Base-by-base conservation (phyloP, 805 yeast species). In the Starmerella powellii region DNA sequence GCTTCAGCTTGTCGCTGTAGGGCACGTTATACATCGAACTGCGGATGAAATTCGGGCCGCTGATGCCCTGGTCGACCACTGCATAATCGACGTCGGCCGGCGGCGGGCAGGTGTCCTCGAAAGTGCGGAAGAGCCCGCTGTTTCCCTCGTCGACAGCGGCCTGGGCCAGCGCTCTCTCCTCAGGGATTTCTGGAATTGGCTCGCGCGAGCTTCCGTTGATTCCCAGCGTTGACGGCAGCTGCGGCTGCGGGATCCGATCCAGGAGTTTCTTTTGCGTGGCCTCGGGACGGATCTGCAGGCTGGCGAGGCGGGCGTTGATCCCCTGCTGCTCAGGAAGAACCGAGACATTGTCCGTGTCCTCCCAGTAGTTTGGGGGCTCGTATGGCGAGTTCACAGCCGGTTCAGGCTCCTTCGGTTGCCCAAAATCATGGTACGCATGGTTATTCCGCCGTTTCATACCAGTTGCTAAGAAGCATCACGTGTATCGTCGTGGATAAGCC, bases 11-110 rank as follows among this genome's bases (percentile, higher is more conserved):
- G 46, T 83, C 88, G 15, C 78, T 67, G 30, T 71, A 72, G 2
- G 98, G 98, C 6, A 86, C 72, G 51, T 78, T 76, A 61, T 85
- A 83, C 82, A 86, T 73, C 4, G 94, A 68, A 48, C 83, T 64
- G 45, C 94, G 70, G 56, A 82, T 73, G 59, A 77, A 77, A 46
- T 82, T 74, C 3, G 97, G 91, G 19, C 83, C 75, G 3, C 94
- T 75, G 8, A 78, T 74, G 5, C 94, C 94, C 58, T 87, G 94
- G 58, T 91, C 97, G 23, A 73, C 65, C 1, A 80, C 73, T 35
- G 65, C 67, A 56, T 68, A 83, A 48, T 74, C 78, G 1, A 84
- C 73, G 0, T 88, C 82, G 0, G 94, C 78, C 12, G 76, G 66
- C 3, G 97, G 97, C 4, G 97, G 94, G 10, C 74, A 70, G 1